Base-by-base conservation (phyloP, 768 basidiomycete species). In the Hygrophorus russula region DNA sequence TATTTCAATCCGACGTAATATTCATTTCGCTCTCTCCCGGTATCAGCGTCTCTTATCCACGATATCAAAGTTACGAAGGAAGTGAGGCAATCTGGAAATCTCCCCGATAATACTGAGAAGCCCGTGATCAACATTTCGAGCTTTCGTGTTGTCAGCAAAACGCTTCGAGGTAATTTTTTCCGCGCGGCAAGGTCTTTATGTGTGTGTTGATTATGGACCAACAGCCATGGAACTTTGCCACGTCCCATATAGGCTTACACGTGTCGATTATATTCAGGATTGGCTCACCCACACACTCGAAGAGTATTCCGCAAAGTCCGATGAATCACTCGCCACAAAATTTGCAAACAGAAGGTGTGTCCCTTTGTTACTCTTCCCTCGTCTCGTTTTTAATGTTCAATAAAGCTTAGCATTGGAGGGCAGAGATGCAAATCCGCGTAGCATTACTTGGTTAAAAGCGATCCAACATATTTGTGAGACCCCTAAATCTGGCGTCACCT, bases 251-350 rank as follows among this genome's bases (percentile, higher is more conserved):
- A 59, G 61, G 4, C 61, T 69, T 42, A 49, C 54, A 4, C 55
- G 54, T 18, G 53, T 60, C 20, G 53, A 61, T 13, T 56, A 56
- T 13, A 58, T 72, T 41, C 60, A 60, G 20, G 48, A 56, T 8
- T 74, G 72, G 71, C 51, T 74, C 12, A 56, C 88, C 93, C 57
- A 98, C 96, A 38, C 94, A 97, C 73, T 99, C 96, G 82, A 99
- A 99, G 84, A 99, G 98, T 79, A 98, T 96, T 90, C 94, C 51
- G 91, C 87, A 53, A 72, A 97, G 51, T 77, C 82, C 52, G 93
- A 92, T 90, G 51, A 57, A 74, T 65, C 33, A 30, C 11, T 35
- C 32, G 7, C 12, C 24, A 12, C 2, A 28, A 4, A 24, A 10
- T 14, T 18, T 30, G 1, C 5, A 12, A 30, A 29, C 24, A 24